These are phyloP conservation scores for Typha latifolia DNA, from an alignment of 176 grass and related monocot species.

Conservation along the genomic window DNA sequence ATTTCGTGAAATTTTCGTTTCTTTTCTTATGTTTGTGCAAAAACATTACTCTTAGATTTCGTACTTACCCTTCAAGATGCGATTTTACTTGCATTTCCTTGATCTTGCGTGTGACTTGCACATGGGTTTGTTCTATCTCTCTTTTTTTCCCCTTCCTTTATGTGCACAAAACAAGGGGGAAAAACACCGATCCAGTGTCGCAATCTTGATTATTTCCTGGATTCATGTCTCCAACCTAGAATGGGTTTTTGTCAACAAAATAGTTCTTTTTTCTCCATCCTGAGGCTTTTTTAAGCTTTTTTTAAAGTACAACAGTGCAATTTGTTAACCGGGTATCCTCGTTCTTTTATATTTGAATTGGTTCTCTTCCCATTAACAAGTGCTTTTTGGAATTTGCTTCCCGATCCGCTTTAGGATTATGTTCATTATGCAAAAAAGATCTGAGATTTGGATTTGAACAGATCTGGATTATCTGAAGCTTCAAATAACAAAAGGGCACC, in stretches of 20 bases:
- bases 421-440: constrained; percentile 10
- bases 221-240: not conserved
- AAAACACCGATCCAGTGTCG: not conserved
- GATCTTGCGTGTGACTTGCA: too few relatives aligned
- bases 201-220: not conserved
- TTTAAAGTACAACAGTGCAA: not conserved
- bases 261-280: not conserved
- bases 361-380: not conserved
- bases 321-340: not conserved
- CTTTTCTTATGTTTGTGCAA: not conserved
- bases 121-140: too few relatives aligned
- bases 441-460: constrained; percentile 24
- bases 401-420: constrained; percentile 7
- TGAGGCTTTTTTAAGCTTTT: not conserved
- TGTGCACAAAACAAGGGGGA: too few relatives aligned
- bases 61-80: too few relatives aligned
- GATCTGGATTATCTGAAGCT: constrained; percentile 88
- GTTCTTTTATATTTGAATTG: not conserved
- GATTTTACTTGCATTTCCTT: too few relatives aligned
- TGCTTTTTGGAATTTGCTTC: not conserved
- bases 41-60: too few relatives aligned
- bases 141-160: too few relatives aligned
- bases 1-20: not conserved
- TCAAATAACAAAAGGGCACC: constrained; percentile 53
- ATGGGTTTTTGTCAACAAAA: not conserved